Base-by-base conservation (phyloP, 257 asterid species). In the Solanum corneliomulleri region DNA sequence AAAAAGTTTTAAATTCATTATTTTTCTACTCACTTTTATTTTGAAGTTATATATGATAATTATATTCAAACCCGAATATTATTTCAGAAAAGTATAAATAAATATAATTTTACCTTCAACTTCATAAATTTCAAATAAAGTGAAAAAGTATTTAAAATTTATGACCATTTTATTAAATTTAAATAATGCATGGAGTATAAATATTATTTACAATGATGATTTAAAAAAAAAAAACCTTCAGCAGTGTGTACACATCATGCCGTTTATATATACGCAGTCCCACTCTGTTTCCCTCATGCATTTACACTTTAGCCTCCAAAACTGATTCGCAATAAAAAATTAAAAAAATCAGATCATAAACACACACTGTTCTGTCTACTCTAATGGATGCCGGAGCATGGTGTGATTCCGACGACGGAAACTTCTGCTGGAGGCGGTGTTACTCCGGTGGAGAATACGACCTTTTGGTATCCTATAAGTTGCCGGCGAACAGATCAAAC, bases 401-500 rank as follows among this genome's bases (percentile, higher is more conserved):
- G 85, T 9, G 6, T 16, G 29, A 80, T 80, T 16, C 44, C 13
- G 68, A 47, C 42, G 62, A 45, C 44, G 64, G 8, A 21, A 41
- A 66, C 4, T 7, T 84, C 44, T 37, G 80, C 42, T 66, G 42
- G 42, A 20, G 42, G 18, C 80, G 45, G 21, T 84, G 87, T 45
- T 70, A 66, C 80, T 84, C 87, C 76, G 80, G 58, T 21, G 41
- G 29, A 66, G 31, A 66, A 14, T 84, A 66, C 64, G 27, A 16
- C 76, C 66, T 66, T 27, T 25, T 66, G 13, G 60, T 47, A 31
- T 82, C 93, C 82, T 69, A 86, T 41, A 56, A 82, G 2, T 42
- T 62, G 41, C 89, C 86, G 4, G 86, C n/a, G 68, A 89, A 62
- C 31, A 87, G 89, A 87, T 90, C 98, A 91, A 89, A 83, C 75